A percentile compares a stretch with the other conserved stretches of the same genome.
Evolutionary conservation across 805 yeast genomes (phyloP).

Genomic region (Pichia heedii): DNA sequence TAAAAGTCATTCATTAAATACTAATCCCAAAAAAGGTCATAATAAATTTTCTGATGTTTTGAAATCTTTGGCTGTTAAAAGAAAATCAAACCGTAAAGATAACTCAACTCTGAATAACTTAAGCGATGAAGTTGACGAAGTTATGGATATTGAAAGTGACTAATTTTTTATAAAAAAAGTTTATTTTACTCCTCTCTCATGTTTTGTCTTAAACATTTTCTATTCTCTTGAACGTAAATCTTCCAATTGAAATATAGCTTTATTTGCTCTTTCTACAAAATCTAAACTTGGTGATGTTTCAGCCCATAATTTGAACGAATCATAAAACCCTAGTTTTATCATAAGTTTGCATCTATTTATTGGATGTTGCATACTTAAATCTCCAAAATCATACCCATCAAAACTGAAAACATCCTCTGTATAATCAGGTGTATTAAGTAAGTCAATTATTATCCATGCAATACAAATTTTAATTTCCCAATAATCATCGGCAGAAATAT

Average conservation of each 20-base stretch:
- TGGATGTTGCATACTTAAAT: conserved; percentile 9
- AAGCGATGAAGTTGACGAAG: conserved; percentile 34
- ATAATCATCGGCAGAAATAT: neutral
- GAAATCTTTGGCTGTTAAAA: neutral
- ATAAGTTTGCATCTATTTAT: conserved; percentile 29
- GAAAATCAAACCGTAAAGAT: neutral
- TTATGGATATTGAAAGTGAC: conserved; percentile 56
- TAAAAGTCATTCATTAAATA: neutral
- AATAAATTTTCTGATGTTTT: neutral
- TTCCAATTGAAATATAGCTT: conserved; percentile 34
- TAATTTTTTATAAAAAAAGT: conserved; percentile 11
- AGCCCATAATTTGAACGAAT: conserved; percentile 27
- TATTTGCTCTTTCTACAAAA: conserved; percentile 38
- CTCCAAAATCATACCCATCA: neutral
- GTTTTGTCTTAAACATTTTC: neutral
- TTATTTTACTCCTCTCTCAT: neutral
- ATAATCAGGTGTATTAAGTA: neutral
- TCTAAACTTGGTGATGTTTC: conserved; percentile 29
- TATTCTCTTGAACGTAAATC: neutral
- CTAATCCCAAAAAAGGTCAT: neutral
- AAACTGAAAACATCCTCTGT: neutral
- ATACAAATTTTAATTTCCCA: neutral
- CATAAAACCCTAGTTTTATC: conserved; percentile 33
- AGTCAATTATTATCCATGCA: conserved; percentile 7
- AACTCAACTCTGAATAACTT: too few species aligned